These are phyloP conservation scores for Monilinia aucupariae DNA, from an alignment of 2,329 filamentous ascomycete genomes.

Conservation along the genomic window DNA sequence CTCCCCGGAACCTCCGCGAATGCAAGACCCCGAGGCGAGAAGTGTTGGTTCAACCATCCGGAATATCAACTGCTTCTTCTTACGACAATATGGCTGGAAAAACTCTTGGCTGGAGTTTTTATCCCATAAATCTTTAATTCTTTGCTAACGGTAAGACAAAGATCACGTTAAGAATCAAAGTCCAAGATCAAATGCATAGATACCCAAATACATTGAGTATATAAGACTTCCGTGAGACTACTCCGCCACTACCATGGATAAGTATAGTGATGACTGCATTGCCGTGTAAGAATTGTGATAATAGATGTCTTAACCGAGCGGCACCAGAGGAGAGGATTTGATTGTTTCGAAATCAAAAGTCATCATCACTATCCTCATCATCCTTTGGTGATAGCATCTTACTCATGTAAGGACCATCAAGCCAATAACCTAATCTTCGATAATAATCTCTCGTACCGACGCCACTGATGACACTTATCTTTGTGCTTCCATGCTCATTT, in stretches of 20 bases:
- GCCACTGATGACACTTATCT: slow-evolving; percentile 97
- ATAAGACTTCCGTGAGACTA: background rate
- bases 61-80: background rate
- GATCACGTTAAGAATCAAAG: no score
- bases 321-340: background rate
- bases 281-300: background rate
- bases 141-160: background rate
- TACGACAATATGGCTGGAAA: background rate
- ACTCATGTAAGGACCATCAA: slow-evolving; percentile 61
- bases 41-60: background rate
- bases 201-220: background rate
- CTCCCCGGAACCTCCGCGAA: background rate
- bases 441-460: slow-evolving; percentile 96
- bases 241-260: background rate
- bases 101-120: background rate
- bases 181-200: background rate
- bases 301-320: background rate
- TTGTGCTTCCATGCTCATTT: slow-evolving; percentile 87
- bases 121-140: background rate
- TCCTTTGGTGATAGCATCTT: slow-evolving; percentile 31
- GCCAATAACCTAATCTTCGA: slow-evolving; percentile 81
- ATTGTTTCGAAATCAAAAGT: slow-evolving; percentile 16
- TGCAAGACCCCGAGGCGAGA: background rate
- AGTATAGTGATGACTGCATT: background rate
- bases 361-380: slow-evolving; percentile 33